Base-by-base conservation (phyloP, 805 yeast species). In the Lachancea quebecensis region DNA sequence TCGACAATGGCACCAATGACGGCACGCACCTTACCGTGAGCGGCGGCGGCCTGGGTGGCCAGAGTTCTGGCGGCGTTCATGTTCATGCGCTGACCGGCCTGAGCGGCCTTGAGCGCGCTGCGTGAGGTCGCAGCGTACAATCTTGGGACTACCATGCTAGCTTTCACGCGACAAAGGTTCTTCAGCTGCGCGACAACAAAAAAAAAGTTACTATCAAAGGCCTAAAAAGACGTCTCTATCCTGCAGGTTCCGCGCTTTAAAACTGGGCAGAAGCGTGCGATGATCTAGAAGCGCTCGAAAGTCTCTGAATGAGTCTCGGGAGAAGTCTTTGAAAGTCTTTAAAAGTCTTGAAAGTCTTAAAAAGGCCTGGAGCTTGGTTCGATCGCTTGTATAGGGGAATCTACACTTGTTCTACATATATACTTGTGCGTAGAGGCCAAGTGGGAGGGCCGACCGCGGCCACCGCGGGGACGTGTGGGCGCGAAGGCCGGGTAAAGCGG, bases 1-100 rank as follows among this genome's bases (percentile, higher is more conserved):
- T 91, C 95, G 74, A 89, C 96, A 74, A 89, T 91, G 78, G 97
- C 97, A 88, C 97, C 97, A 71, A 89, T 89, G 67, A 89, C 96
- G 62, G 96, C 91, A 79, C 95, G 86, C 65, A 88, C 88, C 71
- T 85, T 83, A 79, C 96, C 96, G 65, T 72, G 70, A 48, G 74
- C 58, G 35, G 58, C 52, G 58, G 91, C 85, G 48, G 65, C 60
- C 17, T 35, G 39, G 41, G 67, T 44, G 35, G 66, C 66, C 49
- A 57, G 37, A 34, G 60, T 49, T 56, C 61, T 54, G 38, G 50
- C 43, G 35, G 54, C 54, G 38, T 50, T 49, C 72, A 83, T 76
- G 82, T 82, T 69, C 89, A 30, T 30, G 33, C 33, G 33, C 33
- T 30, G 33, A 9, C 33, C 33, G 33, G 33, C 87, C 77, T 81